Conservation (phyloP, 2,329 filamentous ascomycete species). For the Albifimbria verrucaria region DNA sequence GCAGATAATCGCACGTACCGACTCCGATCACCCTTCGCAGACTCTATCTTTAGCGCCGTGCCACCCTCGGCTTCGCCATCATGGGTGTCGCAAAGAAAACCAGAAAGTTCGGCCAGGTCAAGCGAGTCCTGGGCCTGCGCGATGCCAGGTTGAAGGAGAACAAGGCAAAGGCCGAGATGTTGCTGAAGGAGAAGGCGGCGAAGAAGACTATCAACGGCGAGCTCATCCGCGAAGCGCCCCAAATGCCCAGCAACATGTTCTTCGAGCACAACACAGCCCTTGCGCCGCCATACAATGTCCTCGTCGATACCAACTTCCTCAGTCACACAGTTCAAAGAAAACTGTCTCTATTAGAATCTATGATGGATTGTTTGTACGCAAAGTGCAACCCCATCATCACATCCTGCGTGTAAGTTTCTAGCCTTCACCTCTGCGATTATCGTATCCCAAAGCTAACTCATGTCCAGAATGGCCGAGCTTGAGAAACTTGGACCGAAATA, state of each 20-base stretch:
- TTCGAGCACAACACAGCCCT: conserved; percentile 86
- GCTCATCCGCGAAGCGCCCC: conserved; percentile 73
- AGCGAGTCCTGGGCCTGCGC: conserved; percentile 76
- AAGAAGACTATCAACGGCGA: conserved; percentile 56
- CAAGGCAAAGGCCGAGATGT: conserved; percentile 60
- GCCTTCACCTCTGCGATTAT: neutral
- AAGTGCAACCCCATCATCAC: conserved; percentile 90
- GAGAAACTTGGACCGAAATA: conserved; percentile 91
- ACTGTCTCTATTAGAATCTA: conserved; percentile 77
- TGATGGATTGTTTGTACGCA: conserved; percentile 93
- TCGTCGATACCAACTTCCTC: conserved; percentile 84
- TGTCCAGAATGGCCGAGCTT: conserved; percentile 66
- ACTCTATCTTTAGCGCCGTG: neutral
- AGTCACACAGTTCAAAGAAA: conserved; percentile 89
- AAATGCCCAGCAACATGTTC: conserved; percentile 81
- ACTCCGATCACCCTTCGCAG: neutral
- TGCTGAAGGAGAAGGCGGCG: conserved; percentile 54
- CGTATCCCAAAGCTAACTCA: neutral
- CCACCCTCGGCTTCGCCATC: conserved; percentile 5
- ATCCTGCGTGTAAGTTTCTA: conserved; percentile 45
- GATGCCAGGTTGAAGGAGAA: conserved; percentile 84
- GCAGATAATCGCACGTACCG: too few relatives aligned
- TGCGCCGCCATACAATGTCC: conserved; percentile 66
- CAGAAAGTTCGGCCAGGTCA: conserved; percentile 84
- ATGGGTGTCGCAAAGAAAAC: conserved; percentile 93